Base-by-base conservation (phyloP, 2,329 filamentous ascomycete genomes). In the Sporothrix mexicana region DNA sequence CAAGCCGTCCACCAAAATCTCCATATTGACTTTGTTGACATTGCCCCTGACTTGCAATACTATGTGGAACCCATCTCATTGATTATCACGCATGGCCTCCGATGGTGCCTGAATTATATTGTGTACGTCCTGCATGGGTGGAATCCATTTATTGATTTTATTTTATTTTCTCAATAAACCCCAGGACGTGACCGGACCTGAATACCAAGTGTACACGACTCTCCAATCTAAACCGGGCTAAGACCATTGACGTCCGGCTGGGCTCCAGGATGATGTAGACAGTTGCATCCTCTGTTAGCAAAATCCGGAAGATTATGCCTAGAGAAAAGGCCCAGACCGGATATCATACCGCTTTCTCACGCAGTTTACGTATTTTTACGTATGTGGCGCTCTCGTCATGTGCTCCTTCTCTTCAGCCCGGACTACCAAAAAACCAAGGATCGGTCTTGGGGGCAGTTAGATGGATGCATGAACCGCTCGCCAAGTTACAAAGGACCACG, bases 401-500 rank as follows among this genome's bases (percentile, higher is more conserved):
- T 62, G 59, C 36, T 43, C 30, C 6, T 43, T 43, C 30, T 10
- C n/a, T 20, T 57, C n/a, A 36, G n/a, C 59, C 30, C 30, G 17
- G 30, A 17, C 59, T 43, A 43, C 59, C 59, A 62, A 43, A 15
- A 41, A 62, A 62, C 36, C 15, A 20, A n/a, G n/a, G 17, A 4
- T 62, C 59, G 59, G 59, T 43, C 59, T 62, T 62, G 59, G 59
- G 2, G 51, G 3, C 30, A 36, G 51, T 20, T 12, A 43, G 59
- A 12, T 8, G 36, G 15, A 20, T 62, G 59, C 59, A 43, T 43
- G 59, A 62, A 62, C 36, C 4, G 12, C 17, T 62, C 59, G 59
- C 59, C 59, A 62, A 61, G 36, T 62, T 30, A 41, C 57, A 61
- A 36, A 61, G 25, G 30, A 41, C 57, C 15, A 20, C 57, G 57